Base-by-base conservation (phyloP, 305 asterid species). In the Fraxinus dipetala region DNA sequence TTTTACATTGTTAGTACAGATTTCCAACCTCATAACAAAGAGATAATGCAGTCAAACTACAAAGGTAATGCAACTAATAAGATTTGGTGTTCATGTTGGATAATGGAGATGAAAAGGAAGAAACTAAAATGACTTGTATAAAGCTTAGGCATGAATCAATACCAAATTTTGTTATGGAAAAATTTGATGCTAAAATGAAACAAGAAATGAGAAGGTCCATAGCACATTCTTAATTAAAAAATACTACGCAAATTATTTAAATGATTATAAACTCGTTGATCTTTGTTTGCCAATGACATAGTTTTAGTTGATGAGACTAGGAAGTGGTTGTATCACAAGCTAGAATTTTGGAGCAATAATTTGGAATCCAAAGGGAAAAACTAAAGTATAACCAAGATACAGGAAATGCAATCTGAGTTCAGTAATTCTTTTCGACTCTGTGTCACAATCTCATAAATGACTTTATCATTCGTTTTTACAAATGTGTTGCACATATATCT, bases 1-100 rank as follows among this genome's bases (percentile, higher is more conserved):
- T 5, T 34, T 34, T 34, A 5, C 38, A 34, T 34, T 34, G 38
- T 34, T 34, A 0, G 61, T 81, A 84, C 85, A 90, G 91, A 75
- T 77, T 34, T 76, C 11, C 11, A 28, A 86, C 81, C 87, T 82
- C 65, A 78, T 69, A 81, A 76, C 43, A 40, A 38, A 61, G 89
- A 84, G 75, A 24, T 70, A 65, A 32, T 78, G 85, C 86, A 56
- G 73, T 88, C 80, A 78, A 93, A 22, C 38, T 38, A 38, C 45
- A 85, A 70, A 32, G 88, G 85, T 48, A 74, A 83, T 65, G 9
- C 83, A 30, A 45, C 28, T 76, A 28, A 22, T 34, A 35, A 31
- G 18, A 63, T 73, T 48, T 38, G 13, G 35, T 34, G 36, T 56
- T 75, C 79, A 56, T 69, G 22, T 16, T 20, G 22, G 28, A 2